Conservation (phyloP, 495 filamentous ascomycete species). For the Letharia lupina region DNA sequence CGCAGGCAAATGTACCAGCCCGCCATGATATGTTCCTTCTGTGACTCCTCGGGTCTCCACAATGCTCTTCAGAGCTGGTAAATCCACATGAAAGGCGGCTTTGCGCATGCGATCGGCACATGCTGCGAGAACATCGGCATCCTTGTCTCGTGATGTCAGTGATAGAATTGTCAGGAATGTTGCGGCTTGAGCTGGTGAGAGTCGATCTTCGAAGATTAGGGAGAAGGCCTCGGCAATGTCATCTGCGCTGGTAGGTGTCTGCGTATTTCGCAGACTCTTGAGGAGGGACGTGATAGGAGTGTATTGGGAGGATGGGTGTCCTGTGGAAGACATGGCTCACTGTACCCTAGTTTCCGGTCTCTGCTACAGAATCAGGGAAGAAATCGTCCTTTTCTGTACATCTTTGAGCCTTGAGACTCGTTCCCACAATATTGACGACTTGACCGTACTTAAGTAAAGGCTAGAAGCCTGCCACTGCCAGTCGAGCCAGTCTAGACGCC, state of each 20-base stretch:
- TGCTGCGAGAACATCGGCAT: conserved; percentile 70
- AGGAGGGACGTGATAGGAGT: conserved; percentile 77
- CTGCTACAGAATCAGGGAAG: too few relatives aligned
- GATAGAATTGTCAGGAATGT: conserved; percentile 81
- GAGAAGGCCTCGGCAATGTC: conserved; percentile 84
- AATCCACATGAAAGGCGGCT: conserved; percentile 59
- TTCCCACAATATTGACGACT: too few relatives aligned
- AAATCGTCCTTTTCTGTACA: not conserved
- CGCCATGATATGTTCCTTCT: conserved; percentile 63
- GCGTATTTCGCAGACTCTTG: conserved; percentile 64
- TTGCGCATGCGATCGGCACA: conserved; percentile 62
- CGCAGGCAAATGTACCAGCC: conserved; percentile 32
- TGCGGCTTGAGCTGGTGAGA: conserved; percentile 75
- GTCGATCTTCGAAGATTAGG: conserved; percentile 76
- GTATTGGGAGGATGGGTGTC: conserved; percentile 4
- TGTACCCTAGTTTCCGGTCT: not conserved
- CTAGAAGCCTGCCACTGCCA: too few relatives aligned
- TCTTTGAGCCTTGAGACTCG: not conserved
- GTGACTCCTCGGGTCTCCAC: conserved; percentile 47
- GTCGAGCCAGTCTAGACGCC: too few relatives aligned
- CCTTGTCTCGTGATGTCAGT: conserved; percentile 70
- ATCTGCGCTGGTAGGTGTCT: conserved; percentile 50
- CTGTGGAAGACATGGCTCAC: not conserved
- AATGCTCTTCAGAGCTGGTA: conserved; percentile 46
- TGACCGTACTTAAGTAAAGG: too few relatives aligned